Conservation (phyloP, 2,329 filamentous ascomycete species). For the Penicillium sp. region DNA sequence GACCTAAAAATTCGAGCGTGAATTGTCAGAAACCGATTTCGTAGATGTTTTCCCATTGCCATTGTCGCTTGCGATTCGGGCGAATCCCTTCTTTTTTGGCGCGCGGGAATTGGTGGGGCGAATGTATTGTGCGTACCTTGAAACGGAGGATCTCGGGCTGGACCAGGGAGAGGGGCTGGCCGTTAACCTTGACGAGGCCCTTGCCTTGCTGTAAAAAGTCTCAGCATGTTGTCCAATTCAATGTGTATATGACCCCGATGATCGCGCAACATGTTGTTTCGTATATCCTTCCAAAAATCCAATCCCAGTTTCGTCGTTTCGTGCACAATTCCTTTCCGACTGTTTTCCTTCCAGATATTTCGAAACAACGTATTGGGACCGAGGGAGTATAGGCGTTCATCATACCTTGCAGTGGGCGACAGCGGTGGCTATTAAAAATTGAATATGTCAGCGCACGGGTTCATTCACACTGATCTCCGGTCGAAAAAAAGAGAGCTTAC, state of each 20-base stretch:
- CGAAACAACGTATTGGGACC: slow-evolving; percentile 19
- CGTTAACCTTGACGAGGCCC: slow-evolving; percentile 98
- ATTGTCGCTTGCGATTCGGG: slow-evolving; percentile 7
- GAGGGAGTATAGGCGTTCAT: slow-evolving; percentile 21
- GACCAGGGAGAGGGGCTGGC: slow-evolving; percentile 88
- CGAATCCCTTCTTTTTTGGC: slow-evolving; percentile 1
- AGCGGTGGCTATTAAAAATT: slow-evolving; percentile 62
- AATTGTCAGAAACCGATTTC: slow-evolving; percentile 13
- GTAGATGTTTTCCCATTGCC: slow-evolving; percentile 1
- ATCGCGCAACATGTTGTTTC: slow-evolving; percentile 18
- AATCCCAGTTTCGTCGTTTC: slow-evolving; percentile 8
- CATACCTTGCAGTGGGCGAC: slow-evolving; percentile 91
- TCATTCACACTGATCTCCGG: not conserved
- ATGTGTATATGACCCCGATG: slow-evolving; percentile 11
- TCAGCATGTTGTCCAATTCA: slow-evolving; percentile 28
- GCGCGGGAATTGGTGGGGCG: slow-evolving; percentile 11
- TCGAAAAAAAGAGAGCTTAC: slow-evolving; percentile 36
- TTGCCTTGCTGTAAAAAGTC: slow-evolving; percentile 62
- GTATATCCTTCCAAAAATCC: slow-evolving; percentile 10
- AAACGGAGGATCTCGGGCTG: slow-evolving; percentile 97
- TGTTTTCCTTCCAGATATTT: slow-evolving; percentile 16
- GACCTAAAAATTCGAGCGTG: slow-evolving; percentile 56
- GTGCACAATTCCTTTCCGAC: slow-evolving; percentile 10
- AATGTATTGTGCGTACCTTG: slow-evolving; percentile 63
- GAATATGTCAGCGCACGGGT: slow-evolving; percentile 33